Base-by-base conservation (phyloP, 139 green algal species). In the Coccomyxa sp. region DNA sequence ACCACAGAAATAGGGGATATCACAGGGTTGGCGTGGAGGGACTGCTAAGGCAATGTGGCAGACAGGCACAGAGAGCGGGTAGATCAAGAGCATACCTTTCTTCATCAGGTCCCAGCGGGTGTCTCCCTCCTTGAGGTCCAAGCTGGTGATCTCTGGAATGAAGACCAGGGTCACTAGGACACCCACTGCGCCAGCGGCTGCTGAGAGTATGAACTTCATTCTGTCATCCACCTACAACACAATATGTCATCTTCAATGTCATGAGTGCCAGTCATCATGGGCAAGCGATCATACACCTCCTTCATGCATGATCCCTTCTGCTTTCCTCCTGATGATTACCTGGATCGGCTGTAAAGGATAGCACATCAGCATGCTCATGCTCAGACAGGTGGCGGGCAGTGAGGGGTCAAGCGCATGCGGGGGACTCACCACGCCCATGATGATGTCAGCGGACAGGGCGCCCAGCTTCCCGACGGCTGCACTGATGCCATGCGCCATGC, bases 391-490 rank as follows among this genome's bases (percentile, higher is more conserved):
- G n/a, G n/a, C n/a, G n/a, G n/a, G n/a, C n/a, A n/a, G n/a, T n/a
- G n/a, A n/a, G n/a, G n/a, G n/a, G n/a, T n/a, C n/a, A n/a, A n/a
- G n/a, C n/a, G 50, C 50, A 64, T 64, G 50, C 27, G 5, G 18
- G 2, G 5, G 27, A 35, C 58, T 68, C 41, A 75, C 83, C 38
- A 77, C n/a, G 18, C 70, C 72, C 18, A 92, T 87, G 4, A 89
- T 68, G 18, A 87, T 64, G 36, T 82, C 78, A 0, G 87, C 88
- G 1, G 83, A 70, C 36, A 92, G 55, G 1, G 88, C 89, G 2
- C 89, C 89, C 31, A 86, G 41, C 77, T 93, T 93, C 55, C 89
- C 89, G 6, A 77, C 75, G 7, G 89, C 89, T 41, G 89, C 89
- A 44, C 74, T 81, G 12, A 87, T 80, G 78, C 89, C 89, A 41